Evolutionary conservation across 495 filamentous ascomycete species (phyloP), one percentile per base, ranked within the genome.

Genomic region (Talaromyces adpressus): DNA sequence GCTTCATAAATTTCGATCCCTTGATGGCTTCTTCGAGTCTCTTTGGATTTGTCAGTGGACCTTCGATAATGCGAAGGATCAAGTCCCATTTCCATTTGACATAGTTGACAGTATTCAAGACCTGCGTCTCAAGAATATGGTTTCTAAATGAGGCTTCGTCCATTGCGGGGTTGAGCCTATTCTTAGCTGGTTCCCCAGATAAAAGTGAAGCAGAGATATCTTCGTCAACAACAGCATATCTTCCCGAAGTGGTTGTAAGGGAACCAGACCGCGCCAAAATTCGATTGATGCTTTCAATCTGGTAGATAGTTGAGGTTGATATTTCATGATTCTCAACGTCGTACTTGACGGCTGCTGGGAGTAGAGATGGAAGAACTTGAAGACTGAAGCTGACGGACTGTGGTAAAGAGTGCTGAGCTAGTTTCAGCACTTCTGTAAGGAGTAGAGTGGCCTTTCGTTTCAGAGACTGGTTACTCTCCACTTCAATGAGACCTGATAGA

Each of bases 1-100:
- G 84, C 74, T 98, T 97, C 67, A 96, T 86, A 70, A 98, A 98
- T 68, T 97, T 98, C 6, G 91, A 93, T 23, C 86, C 90, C 71
- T 93, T 95, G 70, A 97, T 91, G 3, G 93, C 93, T 71, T 98
- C 95, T 67, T 96, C 91, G 9, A 98, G 82, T 49, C 94, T 83
- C 72, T 96, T 97, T 6, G 92, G 84, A 67, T 93, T 96, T n/a
- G 89, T 86, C 41, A 98, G 73, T 4, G 94, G 94, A 0, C 95
- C 95, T 71, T 98, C 95, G 52, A 98, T 92, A 36, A 98, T 85
- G 67, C 88, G 86, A 62, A 91, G 84, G 49, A 98, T 91, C 27
- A 95, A 77, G 66, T 96, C 90, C 94, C 94, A 98, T 67, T 94
- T 91, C 94, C 94, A 98, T 70, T 98, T 98, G 20, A 85, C 78